Evolutionary conservation across 2,329 filamentous ascomycete species (phyloP), one percentile per base, ranked within the genome.

Genomic region (Aspergillus alliaceus): DNA sequence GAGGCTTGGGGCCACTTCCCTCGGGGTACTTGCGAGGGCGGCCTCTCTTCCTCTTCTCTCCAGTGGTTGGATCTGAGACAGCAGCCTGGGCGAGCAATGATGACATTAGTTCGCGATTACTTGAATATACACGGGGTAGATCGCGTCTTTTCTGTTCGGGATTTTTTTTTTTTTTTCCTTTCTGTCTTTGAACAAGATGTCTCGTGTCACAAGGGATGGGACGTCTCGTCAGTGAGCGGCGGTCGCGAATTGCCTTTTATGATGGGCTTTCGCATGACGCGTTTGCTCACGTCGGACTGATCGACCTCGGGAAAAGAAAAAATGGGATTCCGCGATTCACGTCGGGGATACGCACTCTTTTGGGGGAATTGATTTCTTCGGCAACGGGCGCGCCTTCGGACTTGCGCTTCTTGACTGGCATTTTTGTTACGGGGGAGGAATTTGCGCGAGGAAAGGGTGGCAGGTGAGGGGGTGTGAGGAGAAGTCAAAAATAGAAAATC

Each of bases 11-110:
- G 3, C 52, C 57, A 15, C 57, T 51, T 6, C 60, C 64, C n/a
- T 63, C 63, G 7, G 70, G 68, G 34, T 66, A 66, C 53, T 72
- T 72, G 50, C 71, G 66, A n/a, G 71, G 71, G 25, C 71, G 71
- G 52, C 71, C 71, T 50, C 71, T 69, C 46, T 67, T 69, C 58
- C 68, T 65, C 56, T 71, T 72, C 48, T 71, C 71, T 22, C 60
- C 65, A 6, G 64, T 66, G 52, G 64, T 59, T 18, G 67, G 66
- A 40, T 48, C 44, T 20, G 44, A 9, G 27, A 56, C 50, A 32
- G 57, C 59, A 54, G 35, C 57, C 63, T 65, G 49, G 12, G 7
- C 11, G 15, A 34, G 48, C 39, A 47, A 55, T 11, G 48, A 44
- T 14, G 49, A 44, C 32, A 54, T 60, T 52, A 61, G 54, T 58